phyloP scores from a whole-genome alignment of 768 basidiomycete genomes.

The Hebeloma cylindrosporum region DNA sequence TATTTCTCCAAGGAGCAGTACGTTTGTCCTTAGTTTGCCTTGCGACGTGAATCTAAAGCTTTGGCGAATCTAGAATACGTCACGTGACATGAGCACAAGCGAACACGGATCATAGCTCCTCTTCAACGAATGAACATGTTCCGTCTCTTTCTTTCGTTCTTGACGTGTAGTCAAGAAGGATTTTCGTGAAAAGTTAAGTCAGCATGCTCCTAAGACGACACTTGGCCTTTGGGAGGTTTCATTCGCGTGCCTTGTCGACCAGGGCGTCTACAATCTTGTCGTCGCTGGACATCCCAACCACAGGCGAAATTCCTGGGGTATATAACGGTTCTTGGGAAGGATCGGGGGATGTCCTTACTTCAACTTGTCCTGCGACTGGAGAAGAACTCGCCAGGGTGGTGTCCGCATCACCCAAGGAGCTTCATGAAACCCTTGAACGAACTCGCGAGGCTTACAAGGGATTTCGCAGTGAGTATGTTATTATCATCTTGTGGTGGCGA shows the following conservation, averaged over 20 bases:
- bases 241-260: constrained; percentile 57
- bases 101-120: too few species aligned
- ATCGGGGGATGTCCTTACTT: constrained; percentile 66
- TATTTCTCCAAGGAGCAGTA: too few species aligned
- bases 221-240: constrained; percentile 14
- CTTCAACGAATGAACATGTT: too few species aligned
- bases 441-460: constrained; percentile 70
- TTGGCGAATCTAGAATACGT: too few species aligned
- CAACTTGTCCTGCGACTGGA: constrained; percentile 84
- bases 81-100: too few species aligned
- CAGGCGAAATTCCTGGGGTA: constrained; percentile 66
- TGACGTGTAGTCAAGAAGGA: constrained; percentile 10
- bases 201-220: constrained; percentile 15
- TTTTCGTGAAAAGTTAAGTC: neutral
- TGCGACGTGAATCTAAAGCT: too few species aligned
- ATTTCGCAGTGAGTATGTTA: constrained; percentile 52
- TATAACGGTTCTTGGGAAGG: constrained; percentile 86
- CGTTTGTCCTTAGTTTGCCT: too few species aligned
- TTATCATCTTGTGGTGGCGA: neutral
- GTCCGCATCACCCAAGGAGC: constrained; percentile 72
- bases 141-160: constrained; percentile 9
- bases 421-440: constrained; percentile 64
- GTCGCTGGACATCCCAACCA: constrained; percentile 58
- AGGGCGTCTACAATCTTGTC: constrained; percentile 70
- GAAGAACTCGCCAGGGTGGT: constrained; percentile 76